These are phyloP conservation scores for Aureobasidium sp. DNA, from an alignment of 2,329 filamentous ascomycete species.

Conservation along the genomic window DNA sequence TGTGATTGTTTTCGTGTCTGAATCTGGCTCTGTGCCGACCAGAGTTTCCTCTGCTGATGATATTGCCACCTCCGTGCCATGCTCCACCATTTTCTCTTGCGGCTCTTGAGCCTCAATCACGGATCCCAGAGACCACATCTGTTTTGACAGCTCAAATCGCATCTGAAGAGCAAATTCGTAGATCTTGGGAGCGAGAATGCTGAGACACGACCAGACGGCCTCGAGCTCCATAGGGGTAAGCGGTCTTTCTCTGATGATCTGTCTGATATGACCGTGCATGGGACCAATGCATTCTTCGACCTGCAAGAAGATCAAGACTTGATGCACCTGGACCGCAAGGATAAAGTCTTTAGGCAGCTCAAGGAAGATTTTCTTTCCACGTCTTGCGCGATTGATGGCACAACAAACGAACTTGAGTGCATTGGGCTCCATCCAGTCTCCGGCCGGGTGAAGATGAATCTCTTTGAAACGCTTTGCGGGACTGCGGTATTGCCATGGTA, in stretches of 20 bases:
- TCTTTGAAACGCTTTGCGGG: background rate
- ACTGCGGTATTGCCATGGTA: background rate
- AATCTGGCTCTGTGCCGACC: background rate
- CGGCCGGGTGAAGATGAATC: background rate
- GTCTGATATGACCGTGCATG: background rate
- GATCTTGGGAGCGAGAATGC: background rate
- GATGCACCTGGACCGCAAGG: background rate
- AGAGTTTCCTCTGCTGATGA: background rate
- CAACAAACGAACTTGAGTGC: background rate
- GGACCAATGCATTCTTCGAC: background rate
- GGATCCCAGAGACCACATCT: background rate
- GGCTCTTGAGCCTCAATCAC: background rate
- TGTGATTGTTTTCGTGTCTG: background rate
- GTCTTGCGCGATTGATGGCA: background rate
- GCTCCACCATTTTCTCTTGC: background rate
- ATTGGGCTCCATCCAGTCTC: background rate
- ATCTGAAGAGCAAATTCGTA: background rate
- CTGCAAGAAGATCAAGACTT: background rate
- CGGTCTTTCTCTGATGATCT: background rate
- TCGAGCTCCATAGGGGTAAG: background rate
- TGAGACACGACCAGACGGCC: background rate
- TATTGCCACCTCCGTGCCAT: background rate
- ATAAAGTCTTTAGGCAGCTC: background rate
- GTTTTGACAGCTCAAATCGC: background rate
- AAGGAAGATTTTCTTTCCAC: background rate